A percentile compares a stretch with the other conserved stretches of the same genome.
Conservation (phyloP, 2,329 filamentous ascomycete genomes). For the Fusarium devonianum region DNA sequence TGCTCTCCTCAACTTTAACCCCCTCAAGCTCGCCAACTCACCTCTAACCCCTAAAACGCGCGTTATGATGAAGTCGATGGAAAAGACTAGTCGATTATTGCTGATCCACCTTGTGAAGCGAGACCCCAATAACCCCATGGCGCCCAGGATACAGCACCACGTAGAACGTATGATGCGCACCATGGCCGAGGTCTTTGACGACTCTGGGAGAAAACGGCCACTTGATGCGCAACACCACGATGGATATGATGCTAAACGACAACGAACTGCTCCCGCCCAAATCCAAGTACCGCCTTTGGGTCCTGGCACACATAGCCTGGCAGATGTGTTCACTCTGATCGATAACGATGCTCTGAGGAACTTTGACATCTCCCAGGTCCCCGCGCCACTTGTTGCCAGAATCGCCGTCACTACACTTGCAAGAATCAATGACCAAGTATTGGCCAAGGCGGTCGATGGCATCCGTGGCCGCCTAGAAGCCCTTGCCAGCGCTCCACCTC, state of each 20-base stretch:
- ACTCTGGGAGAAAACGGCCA: conserved; percentile 78
- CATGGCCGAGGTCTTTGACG: conserved; percentile 80
- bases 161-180: conserved; percentile 82
- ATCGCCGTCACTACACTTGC: conserved; percentile 83
- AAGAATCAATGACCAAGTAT: conserved; percentile 70
- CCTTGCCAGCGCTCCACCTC: conserved; percentile 55
- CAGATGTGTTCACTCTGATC: conserved; percentile 87
- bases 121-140: conserved; percentile 79
- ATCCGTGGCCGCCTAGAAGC: conserved; percentile 59
- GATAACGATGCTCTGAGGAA: conserved; percentile 72
- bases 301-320: conserved; percentile 77
- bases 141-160: conserved; percentile 83
- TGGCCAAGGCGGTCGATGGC: conserved; percentile 76
- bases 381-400: conserved; percentile 76
- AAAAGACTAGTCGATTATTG: conserved; percentile 86
- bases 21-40: conserved; percentile 78
- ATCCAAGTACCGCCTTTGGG: conserved; percentile 73
- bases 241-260: conserved; percentile 82
- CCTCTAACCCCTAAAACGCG: conserved; percentile 80
- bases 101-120: conserved; percentile 86
- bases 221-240: conserved; percentile 74
- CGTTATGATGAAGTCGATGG: conserved; percentile 90
- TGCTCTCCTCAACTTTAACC: conserved; percentile 89
- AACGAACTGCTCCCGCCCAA: conserved; percentile 62
- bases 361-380: conserved; percentile 85